Evolutionary conservation across 768 basidiomycete species (phyloP).

Genomic region (Agaricus blazei): DNA sequence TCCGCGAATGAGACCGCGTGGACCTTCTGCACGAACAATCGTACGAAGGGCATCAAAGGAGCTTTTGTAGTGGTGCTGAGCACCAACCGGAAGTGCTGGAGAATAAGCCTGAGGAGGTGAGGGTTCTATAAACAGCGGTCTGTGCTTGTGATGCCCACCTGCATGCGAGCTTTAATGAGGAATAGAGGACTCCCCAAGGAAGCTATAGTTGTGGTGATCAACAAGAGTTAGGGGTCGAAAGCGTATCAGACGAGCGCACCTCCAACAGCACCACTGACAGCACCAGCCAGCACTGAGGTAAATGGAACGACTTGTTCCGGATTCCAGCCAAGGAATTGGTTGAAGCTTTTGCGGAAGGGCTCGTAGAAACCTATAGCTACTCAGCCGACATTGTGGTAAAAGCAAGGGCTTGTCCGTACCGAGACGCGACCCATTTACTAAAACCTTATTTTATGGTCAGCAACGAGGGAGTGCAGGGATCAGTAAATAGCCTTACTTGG

Average conservation of each 20-base stretch:
- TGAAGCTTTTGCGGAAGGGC: constrained; percentile 72
- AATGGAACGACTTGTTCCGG: constrained; percentile 62
- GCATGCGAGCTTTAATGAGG: constrained; percentile 97
- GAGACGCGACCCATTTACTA: constrained; percentile 87
- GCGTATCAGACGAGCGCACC: constrained; percentile 38
- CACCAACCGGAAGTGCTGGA: constrained; percentile 87
- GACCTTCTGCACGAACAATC: constrained; percentile 74
- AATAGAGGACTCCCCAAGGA: constrained; percentile 87
- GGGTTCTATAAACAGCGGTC: background rate
- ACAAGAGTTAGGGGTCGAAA: background rate
- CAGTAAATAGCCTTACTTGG: constrained; percentile 52
- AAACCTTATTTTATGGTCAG: constrained; percentile 46
- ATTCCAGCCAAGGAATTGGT: constrained; percentile 61
- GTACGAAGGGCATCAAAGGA: constrained; percentile 77
- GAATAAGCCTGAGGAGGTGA: constrained; percentile 71
- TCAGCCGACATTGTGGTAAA: background rate
- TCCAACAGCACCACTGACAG: constrained; percentile 86
- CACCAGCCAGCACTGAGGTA: constrained; percentile 84
- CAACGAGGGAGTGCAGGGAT: background rate
- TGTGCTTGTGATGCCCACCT: constrained; percentile 41
- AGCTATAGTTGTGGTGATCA: constrained; percentile 32
- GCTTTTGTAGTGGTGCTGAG: constrained; percentile 88
- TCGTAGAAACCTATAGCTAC: constrained; percentile 81
- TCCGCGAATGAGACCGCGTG: constrained; percentile 80
- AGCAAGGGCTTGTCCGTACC: constrained; percentile 35